Conservation (phyloP, 1,284 basidiomycete genomes). For the Naganishia cerealis region DNA sequence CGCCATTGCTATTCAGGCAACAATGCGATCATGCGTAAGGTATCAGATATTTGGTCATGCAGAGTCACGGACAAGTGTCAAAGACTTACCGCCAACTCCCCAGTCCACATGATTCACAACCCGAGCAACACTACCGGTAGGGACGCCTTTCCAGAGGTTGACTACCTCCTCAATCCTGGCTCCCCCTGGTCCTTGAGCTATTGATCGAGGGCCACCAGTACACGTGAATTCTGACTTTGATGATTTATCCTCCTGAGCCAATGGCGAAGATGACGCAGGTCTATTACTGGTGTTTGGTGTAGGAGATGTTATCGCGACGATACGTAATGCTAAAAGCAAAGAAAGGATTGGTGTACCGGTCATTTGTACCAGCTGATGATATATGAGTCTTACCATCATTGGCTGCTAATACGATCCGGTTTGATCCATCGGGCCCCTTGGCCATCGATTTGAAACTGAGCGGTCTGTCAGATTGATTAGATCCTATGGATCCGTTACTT, state of each 20-base stretch:
- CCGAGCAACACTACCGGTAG: constrained; percentile 36
- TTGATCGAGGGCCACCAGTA: constrained; percentile 27
- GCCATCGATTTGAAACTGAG: constrained; percentile 49
- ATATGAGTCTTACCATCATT: constrained; percentile 46
- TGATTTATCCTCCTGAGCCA: constrained; percentile 21
- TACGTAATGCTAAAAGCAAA: constrained; percentile 42
- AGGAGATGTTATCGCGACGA: constrained; percentile 44
- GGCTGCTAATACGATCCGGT: constrained; percentile 46
- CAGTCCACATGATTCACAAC: constrained; percentile 61
- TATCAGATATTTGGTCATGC: not conserved
- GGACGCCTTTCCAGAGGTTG: constrained; percentile 51
- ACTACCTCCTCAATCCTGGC: constrained; percentile 46
- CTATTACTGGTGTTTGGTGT: constrained; percentile 11
- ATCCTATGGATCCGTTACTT: not conserved
- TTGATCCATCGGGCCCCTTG: constrained; percentile 45
- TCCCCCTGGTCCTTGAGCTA: constrained; percentile 47
- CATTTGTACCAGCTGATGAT: not conserved
- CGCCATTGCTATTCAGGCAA: constrained; percentile 62
- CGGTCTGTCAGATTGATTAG: constrained; percentile 4
- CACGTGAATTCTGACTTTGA: constrained; percentile 30
- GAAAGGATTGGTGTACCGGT: not conserved
- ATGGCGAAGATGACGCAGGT: constrained; percentile 4
- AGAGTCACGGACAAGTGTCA: not conserved
- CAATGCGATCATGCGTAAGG: not conserved
- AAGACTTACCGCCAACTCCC: constrained; percentile 68